Base-by-base conservation (phyloP, 2,329 filamentous ascomycete genomes). In the Penicillium sp. region DNA sequence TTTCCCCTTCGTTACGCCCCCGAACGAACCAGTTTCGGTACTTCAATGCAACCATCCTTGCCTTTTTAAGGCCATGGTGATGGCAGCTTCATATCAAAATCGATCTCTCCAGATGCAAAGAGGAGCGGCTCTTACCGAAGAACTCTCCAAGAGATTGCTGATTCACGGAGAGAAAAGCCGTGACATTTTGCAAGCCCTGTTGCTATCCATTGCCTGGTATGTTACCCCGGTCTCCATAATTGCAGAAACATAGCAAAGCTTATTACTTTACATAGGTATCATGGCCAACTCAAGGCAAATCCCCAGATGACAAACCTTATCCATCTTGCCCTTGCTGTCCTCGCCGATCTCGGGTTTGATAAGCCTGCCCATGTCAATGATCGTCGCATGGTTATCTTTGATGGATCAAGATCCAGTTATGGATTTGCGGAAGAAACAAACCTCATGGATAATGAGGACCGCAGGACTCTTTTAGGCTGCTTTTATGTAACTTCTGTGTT, bases 51-150 rank as follows among this genome's bases (percentile, higher is more conserved):
- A 29, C n/a, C 26, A 42, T 10, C 39, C 39, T 8, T 42, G 39
- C n/a, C 39, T 42, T 1, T 42, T 42, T 9, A 42, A 42, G 15
- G 39, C 39, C 13, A 42, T 42, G 39, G 17, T 42, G 13, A 10
- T 42, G 26, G 39, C 39, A 13, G 39, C 39, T n/a, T 42, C 39
- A 18, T 42, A 42, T 29, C 39, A 42, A 29, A 42, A 42, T 42
- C 24, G 39, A 7, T 10, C 39, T 27, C 39, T 42, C 3, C 39
- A 42, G 17, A 20, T 26, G n/a, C 39, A 21, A 20, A 29, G 39
- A 20, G 39, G 39, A 7, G 39, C 39, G 2, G 39, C 39, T 20
- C n/a, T 42, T 15, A 42, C 39, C 8, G 39, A 42, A 4, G 39
- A 42, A 15, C 17, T 42, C 9, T 20, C 39, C 7, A 29, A 30